phyloP scores from a whole-genome alignment of 1,284 basidiomycete genomes.

The Leccinum olivaceoglutinosum region DNA sequence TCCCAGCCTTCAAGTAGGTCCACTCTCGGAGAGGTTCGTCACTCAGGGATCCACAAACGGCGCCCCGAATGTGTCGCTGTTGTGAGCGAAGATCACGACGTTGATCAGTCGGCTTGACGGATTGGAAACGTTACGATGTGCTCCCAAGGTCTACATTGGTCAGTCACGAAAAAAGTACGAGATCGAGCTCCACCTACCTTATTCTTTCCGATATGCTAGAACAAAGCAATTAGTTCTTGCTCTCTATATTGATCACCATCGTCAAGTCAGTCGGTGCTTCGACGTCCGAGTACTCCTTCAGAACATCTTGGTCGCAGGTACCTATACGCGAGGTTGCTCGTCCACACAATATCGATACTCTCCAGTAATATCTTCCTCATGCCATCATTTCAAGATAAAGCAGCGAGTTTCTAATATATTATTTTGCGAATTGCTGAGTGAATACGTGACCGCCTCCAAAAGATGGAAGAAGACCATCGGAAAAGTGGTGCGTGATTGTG shows the following conservation, averaged over 20 bases:
- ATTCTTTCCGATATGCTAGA: constrained; percentile 40
- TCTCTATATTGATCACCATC: constrained; percentile 25
- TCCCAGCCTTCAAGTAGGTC: constrained; percentile 38
- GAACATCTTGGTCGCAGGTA: constrained; percentile 12
- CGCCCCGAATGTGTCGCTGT: constrained; percentile 33
- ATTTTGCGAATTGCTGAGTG: constrained; percentile 18
- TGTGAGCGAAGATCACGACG: constrained; percentile 34
- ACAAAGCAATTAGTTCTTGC: neutral
- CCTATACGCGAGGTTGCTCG: constrained; percentile 19
- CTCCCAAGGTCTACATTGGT: too few species aligned
- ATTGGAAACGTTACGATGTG: too few species aligned
- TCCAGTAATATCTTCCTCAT: constrained; percentile 7
- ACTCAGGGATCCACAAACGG: constrained; percentile 34
- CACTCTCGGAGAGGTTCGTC: constrained; percentile 26
- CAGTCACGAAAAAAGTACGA: too few species aligned
- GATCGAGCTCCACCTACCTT: constrained; percentile 12
- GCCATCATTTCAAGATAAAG: constrained; percentile 2
- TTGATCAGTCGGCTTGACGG: constrained; percentile 30
- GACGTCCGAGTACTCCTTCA: constrained; percentile 29
- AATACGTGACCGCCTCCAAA: constrained; percentile 27
- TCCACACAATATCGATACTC: constrained; percentile 18
- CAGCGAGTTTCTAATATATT: constrained; percentile 17
- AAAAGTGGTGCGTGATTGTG: constrained; percentile 25
- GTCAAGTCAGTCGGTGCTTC: constrained; percentile 31
- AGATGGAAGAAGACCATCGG: constrained; percentile 31